phyloP scores from a whole-genome alignment of 495 filamentous ascomycete genomes.

The Xylaria castorea region DNA sequence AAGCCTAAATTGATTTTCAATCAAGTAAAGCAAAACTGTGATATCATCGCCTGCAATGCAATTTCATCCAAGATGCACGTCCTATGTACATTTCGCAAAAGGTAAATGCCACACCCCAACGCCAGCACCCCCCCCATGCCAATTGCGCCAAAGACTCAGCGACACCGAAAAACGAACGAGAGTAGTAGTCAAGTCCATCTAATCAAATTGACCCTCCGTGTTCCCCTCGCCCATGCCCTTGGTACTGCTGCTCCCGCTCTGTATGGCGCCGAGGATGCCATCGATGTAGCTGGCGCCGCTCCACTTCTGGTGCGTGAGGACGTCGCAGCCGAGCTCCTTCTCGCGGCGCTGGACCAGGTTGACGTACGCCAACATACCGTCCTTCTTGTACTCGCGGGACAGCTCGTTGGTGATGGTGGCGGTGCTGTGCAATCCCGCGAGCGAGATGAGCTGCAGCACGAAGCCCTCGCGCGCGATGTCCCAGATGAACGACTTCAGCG shows the following conservation, averaged over 20 bases:
- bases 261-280: slow-evolving; percentile 88
- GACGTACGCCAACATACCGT: slow-evolving; percentile 97
- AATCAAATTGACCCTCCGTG: slow-evolving; percentile 68
- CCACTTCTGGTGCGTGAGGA: slow-evolving; percentile 98
- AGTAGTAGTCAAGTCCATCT: slow-evolving; percentile 13
- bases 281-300: slow-evolving; percentile 93
- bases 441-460: slow-evolving; percentile 88
- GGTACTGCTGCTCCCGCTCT: slow-evolving; percentile 84
- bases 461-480: slow-evolving; percentile 94
- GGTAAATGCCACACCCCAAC: slow-evolving; percentile 11
- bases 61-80: slow-evolving; percentile 12
- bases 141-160: not conserved
- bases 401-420: slow-evolving; percentile 88
- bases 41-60: slow-evolving; percentile 5
- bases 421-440: slow-evolving; percentile 89
- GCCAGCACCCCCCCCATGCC: not conserved
- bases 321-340: slow-evolving; percentile 92
- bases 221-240: slow-evolving; percentile 87
- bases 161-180: not conserved
- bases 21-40: not conserved
- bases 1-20: not conserved
- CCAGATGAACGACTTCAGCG: slow-evolving; percentile 90
- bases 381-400: slow-evolving; percentile 78
- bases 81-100: slow-evolving; percentile 9
- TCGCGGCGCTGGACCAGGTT: slow-evolving; percentile 85